Percentiles rank a stretch among this genome's conserved stretches.
Conservation (phyloP, 2,329 filamentous ascomycete genomes). For the Botrytis fragariae region DNA sequence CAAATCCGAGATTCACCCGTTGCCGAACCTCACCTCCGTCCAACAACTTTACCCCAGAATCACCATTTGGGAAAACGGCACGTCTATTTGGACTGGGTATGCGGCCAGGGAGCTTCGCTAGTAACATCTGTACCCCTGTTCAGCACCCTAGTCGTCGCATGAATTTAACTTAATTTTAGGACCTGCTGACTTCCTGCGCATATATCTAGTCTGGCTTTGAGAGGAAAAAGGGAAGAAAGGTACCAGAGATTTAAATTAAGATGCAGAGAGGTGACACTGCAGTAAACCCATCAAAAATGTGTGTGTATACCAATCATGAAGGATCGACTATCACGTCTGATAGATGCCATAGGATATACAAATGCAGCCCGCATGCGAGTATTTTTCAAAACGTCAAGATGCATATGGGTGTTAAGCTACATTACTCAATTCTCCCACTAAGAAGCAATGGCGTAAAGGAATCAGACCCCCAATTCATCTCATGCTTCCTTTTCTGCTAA, state of each 20-base stretch:
- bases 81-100: neutral
- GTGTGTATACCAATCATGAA: neutral
- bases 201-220: neutral
- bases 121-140: neutral
- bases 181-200: constrained; percentile 1
- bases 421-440: neutral
- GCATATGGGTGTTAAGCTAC: neutral
- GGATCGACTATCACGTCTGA: neutral
- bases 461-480: neutral
- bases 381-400: neutral
- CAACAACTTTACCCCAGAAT: neutral
- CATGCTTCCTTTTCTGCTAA: neutral
- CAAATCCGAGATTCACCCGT: neutral
- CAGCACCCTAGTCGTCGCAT: neutral
- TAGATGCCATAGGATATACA: neutral
- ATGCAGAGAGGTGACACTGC: neutral
- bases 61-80: neutral
- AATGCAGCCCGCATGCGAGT: neutral
- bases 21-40: neutral
- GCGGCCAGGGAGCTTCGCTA: neutral
- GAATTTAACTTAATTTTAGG: constrained; percentile 1
- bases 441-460: neutral
- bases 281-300: neutral
- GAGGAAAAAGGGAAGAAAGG: neutral
- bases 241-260: neutral